Base-by-base conservation (phyloP, 192 early-diverging fungal genomes). In the Coemansia sp. region DNA sequence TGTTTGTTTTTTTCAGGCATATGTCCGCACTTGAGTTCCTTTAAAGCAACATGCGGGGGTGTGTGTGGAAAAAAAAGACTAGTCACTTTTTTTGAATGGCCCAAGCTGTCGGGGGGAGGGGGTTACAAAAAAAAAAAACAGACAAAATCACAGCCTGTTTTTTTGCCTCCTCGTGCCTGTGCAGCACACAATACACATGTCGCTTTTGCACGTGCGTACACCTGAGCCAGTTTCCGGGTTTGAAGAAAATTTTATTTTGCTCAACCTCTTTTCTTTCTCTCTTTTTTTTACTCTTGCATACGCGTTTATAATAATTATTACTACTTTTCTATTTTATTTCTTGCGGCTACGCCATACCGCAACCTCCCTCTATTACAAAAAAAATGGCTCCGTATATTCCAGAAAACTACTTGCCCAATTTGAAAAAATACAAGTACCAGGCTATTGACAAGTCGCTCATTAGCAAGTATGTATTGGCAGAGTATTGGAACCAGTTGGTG, bases 401-500 rank as follows among this genome's bases (percentile, higher is more conserved):
- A 26, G 74, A 86, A 52, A 70, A 86, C 49, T 86, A 87, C 71
- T 67, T 88, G 69, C 77, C 84, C 38, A 93, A 93, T 78, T 84
- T 96, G 72, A 87, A 86, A 63, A 85, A 87, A 57, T 97, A 97
- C 87, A 91, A 91, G 75, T 95, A 97, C 87, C 87, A 87, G 64
- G 92, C 91, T 23, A 85, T 93, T 14, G 95, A 96, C 86, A 91
- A 94, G 78, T 94, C 91, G 21, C 73, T 91, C 3, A 72, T 90
- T 10, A 88, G 89, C 60, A 86, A 86, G 74, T 94, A 90, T 74
- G 81, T 91, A 44, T 85, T 97, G 52, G 88, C 87, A 17, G 90
- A 89, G 76, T 95, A 95, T 83, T 97, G 95, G 95, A 91, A 87
- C 75, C 85, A 88, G 78, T 84, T 92, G 61, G 90, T 97, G 23